Base-by-base conservation (phyloP, 2,329 filamentous ascomycete species). In the Lecanicillium sp. region DNA sequence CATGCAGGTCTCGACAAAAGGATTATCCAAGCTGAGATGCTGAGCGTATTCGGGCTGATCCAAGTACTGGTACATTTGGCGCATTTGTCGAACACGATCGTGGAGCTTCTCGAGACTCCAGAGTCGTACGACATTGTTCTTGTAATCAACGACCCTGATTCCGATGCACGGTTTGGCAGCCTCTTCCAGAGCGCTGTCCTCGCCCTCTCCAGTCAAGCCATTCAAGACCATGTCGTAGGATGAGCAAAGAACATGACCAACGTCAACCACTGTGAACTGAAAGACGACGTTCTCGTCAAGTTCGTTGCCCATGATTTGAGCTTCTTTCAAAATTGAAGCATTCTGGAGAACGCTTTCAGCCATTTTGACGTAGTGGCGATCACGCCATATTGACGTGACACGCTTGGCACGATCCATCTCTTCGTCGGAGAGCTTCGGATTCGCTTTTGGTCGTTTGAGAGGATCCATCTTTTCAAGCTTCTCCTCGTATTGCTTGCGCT, bases 161-260 rank as follows among this genome's bases (percentile, higher is more conserved):
- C 83, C 90, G 32, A 96, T 80, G 60, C 90, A 96, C 4, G 92
- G 92, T 59, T 95, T 96, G 33, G 74, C 76, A 2, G 84, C 78
- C 46, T 82, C 78, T 43, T 94, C 87, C 6, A 98, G 73, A 14
- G 83, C 80, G 22, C 83, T 68, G 52, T 95, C 89, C 43, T 83
- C 77, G 17, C 90, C 87, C 58, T 96, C 90, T 9, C 82, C 79
- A 1, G 84, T 83, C 30, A 95, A 80, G 15, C 87, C 90, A 52
- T 94, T 95, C 30, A 98, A 71, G 4, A 96, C 88, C 63, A 98
- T 83, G 59, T 98, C 92, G 61, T 98, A 98, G 1, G 89, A 94
- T 3, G 92, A 98, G 50, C 84, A 89, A 48, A 94, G 74, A 16
- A 80, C 80, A 53, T 98, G 89, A 2, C 92, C 92, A 45, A 83